Percentiles rank a stretch among this genome's conserved stretches.
These are phyloP conservation scores for Trichoderma erinaceum DNA, from an alignment of 495 filamentous ascomycete genomes.

Conservation along the genomic window DNA sequence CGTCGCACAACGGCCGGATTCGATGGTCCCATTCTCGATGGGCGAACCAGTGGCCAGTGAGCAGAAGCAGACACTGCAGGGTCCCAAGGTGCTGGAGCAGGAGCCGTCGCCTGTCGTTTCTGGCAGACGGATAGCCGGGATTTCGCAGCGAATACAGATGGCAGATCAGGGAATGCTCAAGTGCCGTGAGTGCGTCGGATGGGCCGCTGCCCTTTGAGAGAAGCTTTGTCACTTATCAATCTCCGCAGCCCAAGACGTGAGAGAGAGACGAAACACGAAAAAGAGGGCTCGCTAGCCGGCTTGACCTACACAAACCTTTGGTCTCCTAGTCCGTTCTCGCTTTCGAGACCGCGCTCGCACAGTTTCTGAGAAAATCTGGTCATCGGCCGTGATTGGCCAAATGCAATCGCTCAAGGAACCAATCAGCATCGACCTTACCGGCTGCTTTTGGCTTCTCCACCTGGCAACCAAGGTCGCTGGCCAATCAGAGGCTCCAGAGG, in stretches of 20 bases:
- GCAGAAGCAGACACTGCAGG: neutral
- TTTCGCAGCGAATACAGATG: neutral
- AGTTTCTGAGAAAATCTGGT: constrained; percentile 5
- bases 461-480: constrained; percentile 6
- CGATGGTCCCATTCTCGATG: constrained; percentile 2
- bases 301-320: constrained; percentile 8
- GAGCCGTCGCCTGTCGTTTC: neutral
- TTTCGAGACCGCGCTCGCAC: neutral
- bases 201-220: neutral
- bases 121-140: constrained; percentile 3
- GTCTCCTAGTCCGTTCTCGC: neutral
- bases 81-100: neutral
- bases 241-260: neutral
- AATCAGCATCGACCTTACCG: neutral
- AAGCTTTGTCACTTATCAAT: constrained; percentile 14
- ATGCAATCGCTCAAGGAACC: neutral
- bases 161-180: neutral
- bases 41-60: neutral
- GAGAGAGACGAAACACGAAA: constrained; percentile 6
- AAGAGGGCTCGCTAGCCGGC: neutral
- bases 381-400: neutral
- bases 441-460: constrained; percentile 10
- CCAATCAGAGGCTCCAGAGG: constrained; percentile 2
- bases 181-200: constrained; percentile 2
- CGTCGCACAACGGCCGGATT: neutral